phyloP scores from a whole-genome alignment of 2,329 filamentous ascomycete species.

The Akanthomyces lecanii region DNA sequence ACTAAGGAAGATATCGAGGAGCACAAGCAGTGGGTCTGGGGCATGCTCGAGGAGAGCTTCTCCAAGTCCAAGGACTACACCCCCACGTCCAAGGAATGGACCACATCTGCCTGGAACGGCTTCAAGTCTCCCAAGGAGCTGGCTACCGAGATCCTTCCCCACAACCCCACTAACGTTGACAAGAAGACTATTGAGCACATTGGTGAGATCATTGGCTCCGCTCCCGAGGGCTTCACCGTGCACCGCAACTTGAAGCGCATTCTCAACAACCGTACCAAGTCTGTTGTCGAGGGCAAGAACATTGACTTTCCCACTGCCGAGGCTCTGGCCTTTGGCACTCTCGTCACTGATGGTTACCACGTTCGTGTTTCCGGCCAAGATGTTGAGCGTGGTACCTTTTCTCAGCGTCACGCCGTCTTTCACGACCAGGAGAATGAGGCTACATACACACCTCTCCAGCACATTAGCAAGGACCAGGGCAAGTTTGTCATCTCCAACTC shows the following conservation, averaged over 20 bases:
- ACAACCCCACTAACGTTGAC: slow-evolving; percentile 81
- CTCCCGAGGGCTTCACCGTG: slow-evolving; percentile 79
- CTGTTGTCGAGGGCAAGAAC: slow-evolving; percentile 83
- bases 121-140: slow-evolving; percentile 99
- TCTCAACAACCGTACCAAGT: slow-evolving; percentile 82
- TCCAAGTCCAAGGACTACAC: slow-evolving; percentile 96
- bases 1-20: slow-evolving; percentile 97
- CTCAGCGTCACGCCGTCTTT: slow-evolving; percentile 92
- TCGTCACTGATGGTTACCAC: slow-evolving; percentile 91
- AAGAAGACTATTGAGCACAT: slow-evolving; percentile 72
- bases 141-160: slow-evolving; percentile 87
- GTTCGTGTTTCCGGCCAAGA: slow-evolving; percentile 97
- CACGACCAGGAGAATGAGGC: slow-evolving; percentile 94
- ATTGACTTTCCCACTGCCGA: slow-evolving; percentile 98
- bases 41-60: slow-evolving; percentile 97
- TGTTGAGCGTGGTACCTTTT: slow-evolving; percentile 99
- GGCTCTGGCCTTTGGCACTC: slow-evolving; percentile 86
- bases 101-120: slow-evolving; percentile 97
- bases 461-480: slow-evolving; percentile 86
- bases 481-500: slow-evolving; percentile 98
- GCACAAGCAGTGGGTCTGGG: slow-evolving; percentile 99
- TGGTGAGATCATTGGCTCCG: slow-evolving; percentile 70
- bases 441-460: slow-evolving; percentile 87
- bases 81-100: slow-evolving; percentile 94
- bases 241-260: slow-evolving; percentile 98